A percentile compares a stretch with the other conserved stretches of the same genome.
Conservation (phyloP, 768 basidiomycete genomes). For the Panaeolus cyanescens region DNA sequence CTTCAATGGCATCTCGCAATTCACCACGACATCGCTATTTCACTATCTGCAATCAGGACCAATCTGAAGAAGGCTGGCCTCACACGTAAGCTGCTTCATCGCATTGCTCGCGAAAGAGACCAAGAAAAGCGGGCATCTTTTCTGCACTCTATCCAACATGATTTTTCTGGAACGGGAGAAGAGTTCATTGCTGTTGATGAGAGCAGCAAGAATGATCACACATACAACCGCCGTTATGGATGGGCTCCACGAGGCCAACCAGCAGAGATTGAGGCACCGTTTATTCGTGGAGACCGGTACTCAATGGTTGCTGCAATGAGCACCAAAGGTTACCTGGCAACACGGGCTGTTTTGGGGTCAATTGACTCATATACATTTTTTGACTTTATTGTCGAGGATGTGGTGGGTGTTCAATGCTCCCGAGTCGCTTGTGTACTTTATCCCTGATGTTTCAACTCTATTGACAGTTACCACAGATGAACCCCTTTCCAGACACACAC, state of each 20-base stretch:
- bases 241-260: slow-evolving; percentile 21
- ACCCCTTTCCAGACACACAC: slow-evolving; percentile 27
- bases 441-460: neutral
- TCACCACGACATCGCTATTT: slow-evolving; percentile 22
- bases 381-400: slow-evolving; percentile 36
- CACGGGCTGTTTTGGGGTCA: slow-evolving; percentile 31
- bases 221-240: slow-evolving; percentile 26
- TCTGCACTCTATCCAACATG: neutral
- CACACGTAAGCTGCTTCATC: slow-evolving; percentile 61
- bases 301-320: slow-evolving; percentile 35
- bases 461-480: slow-evolving; percentile 36
- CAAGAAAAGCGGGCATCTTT: slow-evolving; percentile 12
- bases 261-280: slow-evolving; percentile 20
- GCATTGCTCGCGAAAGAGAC: slow-evolving; percentile 23
- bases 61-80: slow-evolving; percentile 73
- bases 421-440: too few relatives aligned
- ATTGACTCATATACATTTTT: slow-evolving; percentile 32
- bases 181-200: slow-evolving; percentile 25
- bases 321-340: slow-evolving; percentile 33
- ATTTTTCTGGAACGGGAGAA: slow-evolving; percentile 7
- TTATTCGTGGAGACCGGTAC: slow-evolving; percentile 30
- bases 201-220: slow-evolving; percentile 34
- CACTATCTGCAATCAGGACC: slow-evolving; percentile 37
- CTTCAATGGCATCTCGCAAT: slow-evolving; percentile 21
- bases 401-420: slow-evolving; percentile 25